Evolutionary conservation across 352 stramenopile species (phyloP).

Genomic region (Globisporangium orthogonon): DNA sequence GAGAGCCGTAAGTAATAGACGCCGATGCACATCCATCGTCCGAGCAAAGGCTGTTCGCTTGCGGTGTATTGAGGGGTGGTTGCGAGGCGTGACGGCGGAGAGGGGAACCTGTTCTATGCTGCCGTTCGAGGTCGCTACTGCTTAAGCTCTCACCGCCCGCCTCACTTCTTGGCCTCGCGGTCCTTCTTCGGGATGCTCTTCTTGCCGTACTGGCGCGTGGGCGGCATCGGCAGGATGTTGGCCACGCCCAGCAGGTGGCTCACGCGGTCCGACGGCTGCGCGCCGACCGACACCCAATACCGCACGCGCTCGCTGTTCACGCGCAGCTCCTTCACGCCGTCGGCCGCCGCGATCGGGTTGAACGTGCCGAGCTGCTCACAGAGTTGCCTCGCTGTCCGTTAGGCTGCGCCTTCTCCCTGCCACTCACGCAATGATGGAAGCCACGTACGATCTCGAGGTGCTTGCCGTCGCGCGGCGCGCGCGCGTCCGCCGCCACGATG

Average conservation of each 20-base stretch:
- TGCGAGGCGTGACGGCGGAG: too few relatives aligned
- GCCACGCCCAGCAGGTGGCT: slow-evolving; percentile 69
- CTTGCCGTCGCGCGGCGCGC: slow-evolving; percentile 77
- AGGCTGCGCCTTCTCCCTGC: too few relatives aligned
- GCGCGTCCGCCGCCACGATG: slow-evolving; percentile 81
- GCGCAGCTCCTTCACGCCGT: slow-evolving; percentile 84
- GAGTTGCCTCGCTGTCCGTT: too few relatives aligned
- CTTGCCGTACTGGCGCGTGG: slow-evolving; percentile 79
- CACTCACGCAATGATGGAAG: too few relatives aligned
- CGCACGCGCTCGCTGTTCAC: slow-evolving; percentile 83
- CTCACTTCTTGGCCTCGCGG: slow-evolving; percentile 39
- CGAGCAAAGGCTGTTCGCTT: background rate
- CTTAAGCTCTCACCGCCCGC: too few relatives aligned
- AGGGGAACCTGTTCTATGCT: background rate
- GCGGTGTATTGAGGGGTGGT: background rate
- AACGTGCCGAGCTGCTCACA: slow-evolving; percentile 68
- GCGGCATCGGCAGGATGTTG: slow-evolving; percentile 81
- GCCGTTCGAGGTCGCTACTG: background rate
- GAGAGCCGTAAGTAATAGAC: slow-evolving; percentile 3
- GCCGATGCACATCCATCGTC: background rate
- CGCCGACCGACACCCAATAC: slow-evolving; percentile 86
- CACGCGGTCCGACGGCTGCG: slow-evolving; percentile 82
- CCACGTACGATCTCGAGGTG: slow-evolving; percentile 82
- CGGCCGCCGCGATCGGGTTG: slow-evolving; percentile 76
- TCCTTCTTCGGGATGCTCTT: slow-evolving; percentile 84